phyloP scores from a whole-genome alignment of 2,329 filamentous ascomycete species.

The Colletotrichum magnum region DNA sequence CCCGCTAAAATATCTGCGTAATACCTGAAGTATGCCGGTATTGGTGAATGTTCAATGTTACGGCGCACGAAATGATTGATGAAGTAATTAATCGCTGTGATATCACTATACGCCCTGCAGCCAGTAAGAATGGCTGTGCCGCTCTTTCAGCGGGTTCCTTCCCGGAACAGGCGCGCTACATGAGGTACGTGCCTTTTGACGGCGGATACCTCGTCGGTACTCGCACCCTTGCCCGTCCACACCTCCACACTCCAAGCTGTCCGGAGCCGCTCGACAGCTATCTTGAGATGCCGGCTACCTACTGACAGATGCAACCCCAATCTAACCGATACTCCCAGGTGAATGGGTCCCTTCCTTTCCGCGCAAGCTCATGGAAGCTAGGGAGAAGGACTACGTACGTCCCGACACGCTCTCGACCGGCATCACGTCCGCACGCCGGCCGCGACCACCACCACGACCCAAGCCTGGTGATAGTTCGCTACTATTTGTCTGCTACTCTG shows the following conservation, averaged over 20 bases:
- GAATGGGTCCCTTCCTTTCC: slow-evolving; percentile 33
- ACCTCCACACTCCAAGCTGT: not conserved
- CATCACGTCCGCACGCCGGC: not conserved
- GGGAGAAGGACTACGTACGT: slow-evolving; percentile 29
- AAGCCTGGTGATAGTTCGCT: slow-evolving; percentile 3
- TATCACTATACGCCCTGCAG: not conserved
- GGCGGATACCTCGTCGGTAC: slow-evolving; percentile 8
- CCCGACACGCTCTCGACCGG: slow-evolving; percentile 14
- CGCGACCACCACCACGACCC: slow-evolving; percentile 10
- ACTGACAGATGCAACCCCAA: slow-evolving; percentile 34
- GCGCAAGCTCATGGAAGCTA: slow-evolving; percentile 30
- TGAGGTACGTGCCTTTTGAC: slow-evolving; percentile 13
- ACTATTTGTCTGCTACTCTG: slow-evolving; percentile 1
- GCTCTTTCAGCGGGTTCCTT: too few species aligned
- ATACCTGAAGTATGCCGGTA: too few species aligned
- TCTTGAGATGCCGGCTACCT: slow-evolving; percentile 16
- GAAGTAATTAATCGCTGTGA: slow-evolving; percentile 2
- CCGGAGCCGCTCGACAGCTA: slow-evolving; percentile 14
- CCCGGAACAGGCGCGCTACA: not conserved
- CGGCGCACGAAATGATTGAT: slow-evolving; percentile 18
- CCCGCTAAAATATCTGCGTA: too few species aligned
- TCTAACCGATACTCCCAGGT: slow-evolving; percentile 36
- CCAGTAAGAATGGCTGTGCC: too few species aligned
- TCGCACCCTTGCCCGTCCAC: slow-evolving; percentile 7
- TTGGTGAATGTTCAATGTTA: slow-evolving; percentile 1